A percentile compares a stretch with the other conserved stretches of the same genome.
Evolutionary conservation across 169 alveolate genomes (phyloP).

Genomic region (Plasmodium billcollinsi): DNA sequence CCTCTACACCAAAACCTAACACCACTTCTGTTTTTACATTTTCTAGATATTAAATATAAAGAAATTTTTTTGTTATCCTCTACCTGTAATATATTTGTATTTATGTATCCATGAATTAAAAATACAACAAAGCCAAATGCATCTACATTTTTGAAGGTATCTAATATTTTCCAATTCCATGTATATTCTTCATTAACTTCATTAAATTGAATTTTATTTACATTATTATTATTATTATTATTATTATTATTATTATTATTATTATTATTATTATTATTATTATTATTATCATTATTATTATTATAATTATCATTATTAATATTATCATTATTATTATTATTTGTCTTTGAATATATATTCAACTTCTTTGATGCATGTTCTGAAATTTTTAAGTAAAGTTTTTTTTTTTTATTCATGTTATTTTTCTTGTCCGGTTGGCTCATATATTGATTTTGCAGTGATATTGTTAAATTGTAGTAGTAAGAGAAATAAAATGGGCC

Average conservation of each 20-base stretch:
- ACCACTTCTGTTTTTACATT: conserved; percentile 94
- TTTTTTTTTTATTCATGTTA: background rate
- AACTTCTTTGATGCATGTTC: background rate
- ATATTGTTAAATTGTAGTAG: conserved; percentile 54
- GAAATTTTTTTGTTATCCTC: conserved; percentile 54
- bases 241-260: background rate
- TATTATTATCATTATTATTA: background rate
- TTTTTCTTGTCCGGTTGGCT: conserved; percentile 15
- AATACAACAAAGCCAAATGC: conserved; percentile 62
- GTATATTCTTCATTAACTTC: conserved; percentile 59
- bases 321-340: background rate
- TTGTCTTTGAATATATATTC: background rate
- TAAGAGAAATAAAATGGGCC: conserved; percentile 76
- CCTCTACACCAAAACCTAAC: conserved; percentile 96
- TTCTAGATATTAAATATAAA: conserved; percentile 85
- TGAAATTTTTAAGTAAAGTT: background rate
- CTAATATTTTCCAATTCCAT: conserved; percentile 71
- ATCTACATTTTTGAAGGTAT: conserved; percentile 18
- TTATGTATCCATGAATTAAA: conserved; percentile 56
- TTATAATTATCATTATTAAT: background rate
- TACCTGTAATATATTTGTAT: conserved; percentile 43
- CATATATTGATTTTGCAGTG: conserved; percentile 47
- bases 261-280: background rate
- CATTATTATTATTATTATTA: conserved; percentile 1
- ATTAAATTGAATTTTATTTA: conserved; percentile 33